phyloP scores from a whole-genome alignment of 257 asterid genomes.

The Misopates orontium region DNA sequence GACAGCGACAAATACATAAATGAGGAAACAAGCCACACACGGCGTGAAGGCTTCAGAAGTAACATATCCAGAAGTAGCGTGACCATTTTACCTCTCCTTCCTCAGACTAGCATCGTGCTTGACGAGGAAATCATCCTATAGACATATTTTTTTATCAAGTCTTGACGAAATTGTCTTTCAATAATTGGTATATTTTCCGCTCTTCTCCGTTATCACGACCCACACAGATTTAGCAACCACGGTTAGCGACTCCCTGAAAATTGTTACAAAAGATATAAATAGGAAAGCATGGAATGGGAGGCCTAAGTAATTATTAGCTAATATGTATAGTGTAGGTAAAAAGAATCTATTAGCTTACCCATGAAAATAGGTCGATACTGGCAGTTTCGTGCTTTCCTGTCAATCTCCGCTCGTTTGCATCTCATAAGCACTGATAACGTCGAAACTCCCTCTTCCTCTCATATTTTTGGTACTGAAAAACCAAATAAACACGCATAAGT shows the following conservation, averaged over 20 bases:
- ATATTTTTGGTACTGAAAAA: slow-evolving; percentile 75
- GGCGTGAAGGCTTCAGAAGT: too few species aligned
- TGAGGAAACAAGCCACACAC: too few species aligned
- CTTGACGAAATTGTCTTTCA: too few species aligned
- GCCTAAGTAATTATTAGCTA: too few species aligned
- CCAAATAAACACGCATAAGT: slow-evolving; percentile 7
- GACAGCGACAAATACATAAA: too few species aligned
- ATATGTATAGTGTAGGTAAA: too few species aligned
- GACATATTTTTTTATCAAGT: too few species aligned
- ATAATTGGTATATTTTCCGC: slow-evolving; percentile 67
- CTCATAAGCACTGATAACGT: slow-evolving; percentile 95
- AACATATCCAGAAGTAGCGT: too few species aligned
- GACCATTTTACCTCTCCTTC: too few species aligned
- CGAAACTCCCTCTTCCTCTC: slow-evolving; percentile 97
- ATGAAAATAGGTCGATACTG: slow-evolving; percentile 74
- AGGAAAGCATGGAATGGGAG: neutral
- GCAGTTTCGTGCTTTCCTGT: slow-evolving; percentile 99
- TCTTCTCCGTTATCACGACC: slow-evolving; percentile 94
- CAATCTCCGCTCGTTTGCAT: slow-evolving; percentile 93
- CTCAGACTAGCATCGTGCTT: too few species aligned
- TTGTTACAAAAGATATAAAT: neutral
- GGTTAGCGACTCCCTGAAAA: slow-evolving; percentile 95
- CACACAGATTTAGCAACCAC: slow-evolving; percentile 97
- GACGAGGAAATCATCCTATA: too few species aligned
- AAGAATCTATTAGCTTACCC: slow-evolving; percentile 60